Evolutionary conservation across 495 filamentous ascomycete genomes (phyloP), one percentile per base, ranked within the genome.

Genomic region (Staphylotrichum longicolle): DNA sequence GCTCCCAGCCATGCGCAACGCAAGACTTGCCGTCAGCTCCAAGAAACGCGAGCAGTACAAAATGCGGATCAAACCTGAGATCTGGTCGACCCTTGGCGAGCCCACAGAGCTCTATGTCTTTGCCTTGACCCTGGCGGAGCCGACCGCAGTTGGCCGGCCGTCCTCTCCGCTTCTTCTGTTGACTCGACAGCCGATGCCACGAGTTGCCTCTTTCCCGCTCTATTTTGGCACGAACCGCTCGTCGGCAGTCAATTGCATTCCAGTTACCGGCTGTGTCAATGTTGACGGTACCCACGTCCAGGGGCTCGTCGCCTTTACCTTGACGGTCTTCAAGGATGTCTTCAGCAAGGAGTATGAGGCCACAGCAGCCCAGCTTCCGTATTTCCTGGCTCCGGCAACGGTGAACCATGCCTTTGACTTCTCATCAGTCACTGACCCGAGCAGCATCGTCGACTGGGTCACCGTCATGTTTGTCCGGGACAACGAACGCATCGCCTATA

Each of bases 1-100:
- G 45, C 75, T 93, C 3, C 93, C 91, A 3, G 83, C 79, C 7
- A 96, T 96, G 91, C 82, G 91, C 47, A 98, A 98, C 73, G 92
- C 95, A 2, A 83, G 84, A n/a, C 76, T 98, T 12, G 92, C 95
- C 0, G 78, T 97, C 48, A 88, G 86, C 60, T 86, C 82, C 33
- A 91, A 90, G 61, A 91, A 88, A 67, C 84, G 79, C 42, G 83
- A 83, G 20, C 76, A 84, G 49, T 98, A 98, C 68, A 71, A 67
- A 8, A 94, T 93, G 88, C 82, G 82, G 10, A 78, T 82, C 42
- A 98, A 98, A 70, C 91, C 94, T 3, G 75, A 77, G 8, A 74
- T 92, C 6, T 98, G 94, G 94, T 72, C 75, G 7, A 58, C 57
- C 30, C 71, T 77, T n/a, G 68, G 82, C 3, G 70, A 76, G 2